phyloP scores from a whole-genome alignment of 495 filamentous ascomycete species.

The Hypoxylon subgilvum region DNA sequence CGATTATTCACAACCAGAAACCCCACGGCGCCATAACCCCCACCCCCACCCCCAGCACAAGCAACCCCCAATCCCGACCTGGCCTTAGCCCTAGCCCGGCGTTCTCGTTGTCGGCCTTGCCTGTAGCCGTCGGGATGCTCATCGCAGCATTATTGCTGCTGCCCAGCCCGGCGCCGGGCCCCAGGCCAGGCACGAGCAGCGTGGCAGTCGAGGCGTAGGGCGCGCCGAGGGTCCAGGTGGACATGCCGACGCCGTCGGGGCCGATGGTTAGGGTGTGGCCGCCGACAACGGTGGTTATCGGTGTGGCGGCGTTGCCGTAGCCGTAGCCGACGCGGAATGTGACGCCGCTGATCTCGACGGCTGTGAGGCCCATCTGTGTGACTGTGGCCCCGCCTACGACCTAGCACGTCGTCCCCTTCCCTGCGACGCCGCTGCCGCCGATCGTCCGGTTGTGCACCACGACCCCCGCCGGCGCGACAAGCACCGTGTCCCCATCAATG shows the following conservation, averaged over 20 bases:
- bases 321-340: conserved; percentile 54
- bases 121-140: conserved; percentile 30
- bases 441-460: conserved; percentile 48
- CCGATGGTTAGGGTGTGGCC: conserved; percentile 54
- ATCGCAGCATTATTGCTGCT: conserved; percentile 20
- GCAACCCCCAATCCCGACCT: conserved; percentile 4
- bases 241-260: conserved; percentile 50
- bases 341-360: conserved; percentile 54
- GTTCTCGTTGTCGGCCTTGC: conserved; percentile 3
- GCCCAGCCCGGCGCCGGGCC: conserved; percentile 17
- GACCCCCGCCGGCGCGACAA: conserved; percentile 56
- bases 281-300: conserved; percentile 48
- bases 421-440: conserved; percentile 44
- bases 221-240: conserved; percentile 48
- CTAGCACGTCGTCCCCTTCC: conserved; percentile 46
- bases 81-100: background rate
- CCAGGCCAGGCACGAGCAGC: no score
- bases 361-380: conserved; percentile 54
- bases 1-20: no score
- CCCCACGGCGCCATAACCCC: no score
- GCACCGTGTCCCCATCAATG: conserved; percentile 51
- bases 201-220: conserved; percentile 53
- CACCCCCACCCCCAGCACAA: conserved; percentile 14
- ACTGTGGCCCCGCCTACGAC: conserved; percentile 56
- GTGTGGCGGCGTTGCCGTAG: conserved; percentile 38